These are phyloP conservation scores for Bruguiera sexangula DNA, from an alignment of 345 rosid species.

Conservation along the genomic window DNA sequence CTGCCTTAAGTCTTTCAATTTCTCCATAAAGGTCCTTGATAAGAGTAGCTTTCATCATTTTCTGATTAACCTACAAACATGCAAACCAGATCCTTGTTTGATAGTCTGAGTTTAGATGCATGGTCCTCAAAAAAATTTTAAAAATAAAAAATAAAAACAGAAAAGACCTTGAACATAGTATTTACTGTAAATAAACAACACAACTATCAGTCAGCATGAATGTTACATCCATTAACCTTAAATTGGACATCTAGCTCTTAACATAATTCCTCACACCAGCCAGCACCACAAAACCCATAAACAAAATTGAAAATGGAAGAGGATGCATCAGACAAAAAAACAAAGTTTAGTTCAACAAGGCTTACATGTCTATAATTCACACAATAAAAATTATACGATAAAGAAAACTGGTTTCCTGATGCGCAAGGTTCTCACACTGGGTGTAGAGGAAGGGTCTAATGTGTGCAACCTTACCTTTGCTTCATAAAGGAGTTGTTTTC, in stretches of 20 bases:
- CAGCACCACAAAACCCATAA: not conserved
- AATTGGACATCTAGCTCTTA: not conserved
- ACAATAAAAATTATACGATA: too few species aligned
- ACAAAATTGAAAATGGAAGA: not conserved
- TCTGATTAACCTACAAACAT: constrained; percentile 76
- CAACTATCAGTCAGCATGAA: not conserved
- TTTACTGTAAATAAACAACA: not conserved
- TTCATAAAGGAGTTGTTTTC: too few species aligned
- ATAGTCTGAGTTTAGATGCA: too few species aligned
- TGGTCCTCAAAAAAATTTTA: not conserved
- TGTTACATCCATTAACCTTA: not conserved
- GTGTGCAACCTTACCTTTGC: too few species aligned
- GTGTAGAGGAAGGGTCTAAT: too few species aligned
- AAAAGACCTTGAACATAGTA: too few species aligned
- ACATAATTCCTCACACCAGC: not conserved
- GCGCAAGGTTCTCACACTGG: too few species aligned
- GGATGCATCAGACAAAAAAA: not conserved
- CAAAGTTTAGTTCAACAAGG: not conserved
- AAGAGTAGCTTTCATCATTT: constrained; percentile 99
- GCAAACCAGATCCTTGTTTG: not conserved
- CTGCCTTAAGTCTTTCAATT: constrained; percentile 95
- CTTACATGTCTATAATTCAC: too few species aligned
- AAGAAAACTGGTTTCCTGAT: too few species aligned
- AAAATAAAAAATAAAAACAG: not conserved
- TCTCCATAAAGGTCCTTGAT: constrained; percentile 99